Evolutionary conservation across 306 rosid species (phyloP), one percentile per base, ranked within the genome.

Genomic region (Quercus dentata): DNA sequence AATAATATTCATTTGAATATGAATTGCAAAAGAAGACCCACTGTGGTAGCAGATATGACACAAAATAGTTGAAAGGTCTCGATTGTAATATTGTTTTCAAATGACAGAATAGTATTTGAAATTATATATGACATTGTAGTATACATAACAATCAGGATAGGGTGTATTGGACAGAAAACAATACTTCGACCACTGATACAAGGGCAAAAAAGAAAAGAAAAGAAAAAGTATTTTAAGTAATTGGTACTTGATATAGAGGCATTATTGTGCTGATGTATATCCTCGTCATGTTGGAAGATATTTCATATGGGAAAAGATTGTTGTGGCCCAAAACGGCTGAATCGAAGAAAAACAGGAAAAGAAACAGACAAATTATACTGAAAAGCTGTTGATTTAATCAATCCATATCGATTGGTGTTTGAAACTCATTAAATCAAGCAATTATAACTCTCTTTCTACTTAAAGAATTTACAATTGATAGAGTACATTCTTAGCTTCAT

Each of bases 281-380:
- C 44, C 52, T 28, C 68, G 65, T 67, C 35, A 67, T 80, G 81
- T 75, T 74, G 73, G 89, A 19, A 83, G 93, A 89, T 87, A 83
- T 86, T 91, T 91, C 74, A 70, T 77, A 81, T 68, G 38, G 71
- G 68, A 79, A 79, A 71, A 77, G 74, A 81, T 82, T 87, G 71
- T 78, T 83, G 96, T 90, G 92, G 97, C 86, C 92, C 91, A 80
- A 79, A 83, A 79, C 80, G 83, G 58, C 74, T 65, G 61, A 83
- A 76, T 81, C 74, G 76, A 80, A 73, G 73, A 21, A 71, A 65
- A 74, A 69, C 27, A 61, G 72, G 73, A 74, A 80, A 77, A 58
- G 67, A 80, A 87, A 78, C 88, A 64, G 92, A 87, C 92, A 89
- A 85, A 79, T 57, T 79, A 81, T 81, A 70, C 83, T 74, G 76